phyloP scores from a whole-genome alignment of 192 early-diverging fungal genomes.

The Pilobolus umbonatus region DNA sequence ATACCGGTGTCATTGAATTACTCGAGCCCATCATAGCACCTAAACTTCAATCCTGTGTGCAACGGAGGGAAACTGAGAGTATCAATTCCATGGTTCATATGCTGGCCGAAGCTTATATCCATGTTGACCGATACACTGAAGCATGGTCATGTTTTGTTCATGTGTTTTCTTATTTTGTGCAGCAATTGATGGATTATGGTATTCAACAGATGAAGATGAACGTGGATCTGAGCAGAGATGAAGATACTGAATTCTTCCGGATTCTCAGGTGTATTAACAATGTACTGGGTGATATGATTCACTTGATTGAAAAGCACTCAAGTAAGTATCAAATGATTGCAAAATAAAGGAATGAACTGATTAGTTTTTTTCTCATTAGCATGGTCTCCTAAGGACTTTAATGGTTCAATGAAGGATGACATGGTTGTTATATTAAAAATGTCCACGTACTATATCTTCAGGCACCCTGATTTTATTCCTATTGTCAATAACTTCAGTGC shows the following conservation, averaged over 20 bases:
- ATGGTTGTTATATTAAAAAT: slow-evolving; percentile 17
- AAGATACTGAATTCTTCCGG: slow-evolving; percentile 34
- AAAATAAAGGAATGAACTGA: not conserved
- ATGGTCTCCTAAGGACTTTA: not conserved
- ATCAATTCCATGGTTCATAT: not conserved
- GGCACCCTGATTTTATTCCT: slow-evolving; percentile 34
- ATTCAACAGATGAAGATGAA: not conserved
- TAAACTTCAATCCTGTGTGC: too few relatives aligned
- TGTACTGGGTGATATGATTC: slow-evolving; percentile 15
- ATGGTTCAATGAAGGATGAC: slow-evolving; percentile 4
- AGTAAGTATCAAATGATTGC: slow-evolving; percentile 2
- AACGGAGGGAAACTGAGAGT: too few relatives aligned
- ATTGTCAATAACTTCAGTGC: slow-evolving; percentile 28
- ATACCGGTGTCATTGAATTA: not conserved
- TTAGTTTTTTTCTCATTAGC: not conserved
- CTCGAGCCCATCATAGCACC: not conserved
- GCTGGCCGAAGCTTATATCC: slow-evolving; percentile 27
- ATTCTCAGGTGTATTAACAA: slow-evolving; percentile 29
- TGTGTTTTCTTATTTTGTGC: slow-evolving; percentile 31
- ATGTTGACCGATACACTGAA: slow-evolving; percentile 20
- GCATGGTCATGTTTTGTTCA: slow-evolving; percentile 36
- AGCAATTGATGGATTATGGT: slow-evolving; percentile 30
- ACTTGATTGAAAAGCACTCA: not conserved
- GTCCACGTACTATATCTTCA: slow-evolving; percentile 25
- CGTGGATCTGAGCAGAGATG: slow-evolving; percentile 24